A percentile compares a stretch with the other conserved stretches of the same genome.
phyloP scores from a whole-genome alignment of 352 stramenopile genomes.

The Pythium monospermum region DNA sequence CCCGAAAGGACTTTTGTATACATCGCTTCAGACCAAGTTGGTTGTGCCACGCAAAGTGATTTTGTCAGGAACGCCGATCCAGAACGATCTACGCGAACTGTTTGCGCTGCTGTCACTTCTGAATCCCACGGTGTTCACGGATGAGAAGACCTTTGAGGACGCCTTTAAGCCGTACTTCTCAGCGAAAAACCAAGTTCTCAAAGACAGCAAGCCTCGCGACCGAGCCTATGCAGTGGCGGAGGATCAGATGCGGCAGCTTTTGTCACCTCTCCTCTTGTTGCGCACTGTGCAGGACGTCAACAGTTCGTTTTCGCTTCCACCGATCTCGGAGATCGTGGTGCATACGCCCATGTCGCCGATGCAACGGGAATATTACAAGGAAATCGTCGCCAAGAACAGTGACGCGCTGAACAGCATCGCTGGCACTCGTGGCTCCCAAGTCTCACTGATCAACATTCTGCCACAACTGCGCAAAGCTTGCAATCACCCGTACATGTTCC shows the following conservation, averaged over 20 bases:
- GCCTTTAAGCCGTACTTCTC: slow-evolving; percentile 62
- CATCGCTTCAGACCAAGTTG: slow-evolving; percentile 36
- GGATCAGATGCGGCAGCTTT: slow-evolving; percentile 48
- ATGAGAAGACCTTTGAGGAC: slow-evolving; percentile 43
- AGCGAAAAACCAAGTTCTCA: slow-evolving; percentile 52
- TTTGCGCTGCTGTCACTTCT: slow-evolving; percentile 72
- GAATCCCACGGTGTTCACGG: slow-evolving; percentile 83
- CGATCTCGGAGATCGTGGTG: slow-evolving; percentile 72
- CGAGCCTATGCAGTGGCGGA: slow-evolving; percentile 24
- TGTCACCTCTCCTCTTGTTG: slow-evolving; percentile 57
- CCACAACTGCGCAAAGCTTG: slow-evolving; percentile 89
- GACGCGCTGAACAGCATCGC: slow-evolving; percentile 40
- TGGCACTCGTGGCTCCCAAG: slow-evolving; percentile 21
- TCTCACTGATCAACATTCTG: slow-evolving; percentile 95
- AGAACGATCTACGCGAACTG: slow-evolving; percentile 84
- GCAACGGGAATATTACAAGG: slow-evolving; percentile 79
- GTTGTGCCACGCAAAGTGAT: slow-evolving; percentile 44
- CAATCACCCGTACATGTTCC: slow-evolving; percentile 92
- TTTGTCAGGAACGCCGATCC: slow-evolving; percentile 83
- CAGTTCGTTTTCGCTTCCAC: slow-evolving; percentile 57
- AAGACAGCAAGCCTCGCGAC: not conserved
- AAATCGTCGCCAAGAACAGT: slow-evolving; percentile 64
- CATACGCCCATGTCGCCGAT: slow-evolving; percentile 72
- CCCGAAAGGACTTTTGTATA: slow-evolving; percentile 45
- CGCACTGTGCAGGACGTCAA: slow-evolving; percentile 69